Evolutionary conservation across 805 yeast species (phyloP).

Genomic region (Cyberlindnera mrakii): DNA sequence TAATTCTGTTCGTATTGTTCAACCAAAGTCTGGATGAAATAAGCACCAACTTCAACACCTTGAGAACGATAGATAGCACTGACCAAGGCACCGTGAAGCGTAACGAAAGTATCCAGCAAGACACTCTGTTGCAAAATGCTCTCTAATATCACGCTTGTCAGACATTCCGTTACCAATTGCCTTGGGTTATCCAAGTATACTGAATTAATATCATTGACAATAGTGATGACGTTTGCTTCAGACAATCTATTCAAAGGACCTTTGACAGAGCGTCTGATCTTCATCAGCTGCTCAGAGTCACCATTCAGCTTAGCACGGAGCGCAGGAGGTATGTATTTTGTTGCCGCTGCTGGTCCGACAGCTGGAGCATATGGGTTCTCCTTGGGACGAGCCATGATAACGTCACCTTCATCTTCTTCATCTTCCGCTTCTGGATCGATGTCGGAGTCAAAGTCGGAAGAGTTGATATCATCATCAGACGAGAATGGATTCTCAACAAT

Average conservation of each 20-base stretch:
- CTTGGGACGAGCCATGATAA: constrained; percentile 28
- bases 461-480: constrained; percentile 36
- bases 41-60: constrained; percentile 89
- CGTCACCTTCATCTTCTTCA: constrained; percentile 25
- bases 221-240: constrained; percentile 71
- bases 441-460: constrained; percentile 38
- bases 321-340: constrained; percentile 82
- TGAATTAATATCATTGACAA: constrained; percentile 61
- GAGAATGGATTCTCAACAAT: constrained; percentile 29
- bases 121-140: constrained; percentile 60
- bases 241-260: constrained; percentile 86
- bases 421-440: constrained; percentile 30
- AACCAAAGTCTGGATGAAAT: constrained; percentile 71
- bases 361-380: constrained; percentile 82
- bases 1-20: constrained; percentile 52
- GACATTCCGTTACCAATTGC: constrained; percentile 66
- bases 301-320: constrained; percentile 45
- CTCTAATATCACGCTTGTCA: constrained; percentile 58
- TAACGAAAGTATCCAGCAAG: constrained; percentile 70
- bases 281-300: constrained; percentile 40
- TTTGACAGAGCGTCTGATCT: constrained; percentile 59
- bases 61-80: constrained; percentile 70
- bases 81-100: constrained; percentile 71
- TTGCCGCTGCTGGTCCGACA: constrained; percentile 21
- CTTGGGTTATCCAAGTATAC: constrained; percentile 66